Evolutionary conservation across 1,284 basidiomycete species (phyloP).

Genomic region (Ganoderma leucocontextum): DNA sequence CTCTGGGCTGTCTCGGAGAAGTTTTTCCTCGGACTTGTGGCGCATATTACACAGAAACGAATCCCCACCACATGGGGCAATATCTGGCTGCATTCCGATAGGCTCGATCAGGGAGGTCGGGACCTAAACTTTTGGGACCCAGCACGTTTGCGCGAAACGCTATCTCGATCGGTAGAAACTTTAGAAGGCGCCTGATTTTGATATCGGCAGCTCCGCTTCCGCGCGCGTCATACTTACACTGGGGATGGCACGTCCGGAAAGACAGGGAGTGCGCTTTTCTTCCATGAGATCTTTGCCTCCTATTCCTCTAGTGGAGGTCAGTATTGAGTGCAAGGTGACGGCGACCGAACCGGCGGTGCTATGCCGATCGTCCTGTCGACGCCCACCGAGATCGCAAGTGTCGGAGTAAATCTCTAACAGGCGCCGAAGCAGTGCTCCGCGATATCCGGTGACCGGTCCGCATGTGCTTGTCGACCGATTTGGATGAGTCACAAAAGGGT

Average conservation of each 20-base stretch:
- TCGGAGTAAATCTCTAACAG: constrained; percentile 8
- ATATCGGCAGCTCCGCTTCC: constrained; percentile 16
- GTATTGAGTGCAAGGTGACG: not conserved
- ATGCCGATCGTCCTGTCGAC: constrained; percentile 5
- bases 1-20: not conserved
- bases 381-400: constrained; percentile 20
- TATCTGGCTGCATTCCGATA: constrained; percentile 30
- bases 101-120: constrained; percentile 35
- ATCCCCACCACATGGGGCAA: not conserved
- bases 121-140: constrained; percentile 36
- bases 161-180: constrained; percentile 40
- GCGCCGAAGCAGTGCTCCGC: constrained; percentile 16
- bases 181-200: constrained; percentile 20
- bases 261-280: not conserved
- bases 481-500: not conserved
- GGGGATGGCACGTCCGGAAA: not conserved
- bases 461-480: not conserved
- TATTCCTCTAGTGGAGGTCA: not conserved
- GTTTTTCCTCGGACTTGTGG: constrained; percentile 25
- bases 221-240: constrained; percentile 1
- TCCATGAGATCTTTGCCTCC: not conserved
- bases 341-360: not conserved
- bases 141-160: constrained; percentile 39
- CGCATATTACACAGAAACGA: constrained; percentile 11
- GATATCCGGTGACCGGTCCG: constrained; percentile 4